Base-by-base conservation (phyloP, 306 rosid species). In the Ochetophila trinervis region DNA sequence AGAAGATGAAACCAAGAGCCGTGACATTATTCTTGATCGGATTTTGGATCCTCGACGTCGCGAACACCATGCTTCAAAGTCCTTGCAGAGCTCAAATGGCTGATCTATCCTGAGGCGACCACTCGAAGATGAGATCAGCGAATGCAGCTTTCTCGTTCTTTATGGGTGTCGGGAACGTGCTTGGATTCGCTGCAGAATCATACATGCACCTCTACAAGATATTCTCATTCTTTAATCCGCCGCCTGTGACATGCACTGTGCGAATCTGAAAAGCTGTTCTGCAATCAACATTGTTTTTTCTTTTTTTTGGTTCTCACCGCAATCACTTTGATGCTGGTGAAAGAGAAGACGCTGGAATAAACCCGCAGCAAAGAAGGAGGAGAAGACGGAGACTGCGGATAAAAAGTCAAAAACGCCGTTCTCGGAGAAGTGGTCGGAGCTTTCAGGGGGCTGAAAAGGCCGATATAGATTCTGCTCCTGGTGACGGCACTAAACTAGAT, bases 401-500 rank as follows among this genome's bases (percentile, higher is more conserved):
- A n/a, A n/a, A n/a, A n/a, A n/a, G n/a, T n/a, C n/a, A n/a, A 70
- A 57, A 36, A 21, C 57, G 23, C 87, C 85, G 0, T 84, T 86
- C 13, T 89, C 37, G 82, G 84, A 8, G 70, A 92, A 14, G 63
- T 92, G 49, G n/a, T 36, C 3, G 84, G 81, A 4, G 98, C 96
- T 0, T 81, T 92, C 17, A 77, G 69, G 9, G 85, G 75, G 22
- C 68, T 92, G 10, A 57, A 72, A 53, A 73, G 73, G n/a, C 98
- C 98, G 0, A 89, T 89, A 96, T 72, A 90, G 87, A 58, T 89
- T 14, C 59, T 92, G 3, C 37, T 92, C 0, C 23, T 89, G 44
- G 98, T 92, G 72, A 92, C 98, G 64, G 80, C 87, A 18, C 77
- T 89, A 0, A 92, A 92, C 13, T 92, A 96, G 96, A 62, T 89